These are phyloP conservation scores for Rosa multiflora DNA, from an alignment of 306 rosid genomes.

Conservation along the genomic window DNA sequence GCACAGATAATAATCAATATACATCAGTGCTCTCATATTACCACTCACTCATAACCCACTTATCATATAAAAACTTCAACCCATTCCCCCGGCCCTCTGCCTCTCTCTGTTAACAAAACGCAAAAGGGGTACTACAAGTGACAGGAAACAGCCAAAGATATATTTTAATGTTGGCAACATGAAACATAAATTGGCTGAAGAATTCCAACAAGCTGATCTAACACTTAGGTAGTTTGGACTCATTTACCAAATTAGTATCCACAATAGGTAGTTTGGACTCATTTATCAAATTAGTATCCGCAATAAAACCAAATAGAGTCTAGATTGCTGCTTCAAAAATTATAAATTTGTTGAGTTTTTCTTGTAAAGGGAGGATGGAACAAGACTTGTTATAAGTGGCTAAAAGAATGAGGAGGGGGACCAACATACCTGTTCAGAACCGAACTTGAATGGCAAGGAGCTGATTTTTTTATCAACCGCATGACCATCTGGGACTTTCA, in stretches of 20 bases:
- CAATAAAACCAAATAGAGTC: neutral
- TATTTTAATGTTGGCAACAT: neutral
- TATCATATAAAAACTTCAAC: neutral
- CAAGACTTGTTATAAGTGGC: neutral
- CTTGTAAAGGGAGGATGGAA: neutral
- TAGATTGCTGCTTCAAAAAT: neutral
- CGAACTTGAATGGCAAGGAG: conserved; percentile 25
- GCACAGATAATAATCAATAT: neutral
- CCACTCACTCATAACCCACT: neutral
- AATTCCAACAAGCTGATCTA: neutral
- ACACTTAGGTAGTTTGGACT: neutral
- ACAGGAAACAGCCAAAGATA: neutral
- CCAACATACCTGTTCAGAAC: conserved; percentile 47
- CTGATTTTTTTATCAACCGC: conserved; percentile 14
- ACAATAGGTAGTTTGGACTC: neutral
- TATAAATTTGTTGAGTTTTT: neutral
- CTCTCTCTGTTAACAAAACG: neutral
- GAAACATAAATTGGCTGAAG: neutral
- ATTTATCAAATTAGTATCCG: neutral
- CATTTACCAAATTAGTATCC: neutral
- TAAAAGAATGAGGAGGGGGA: neutral
- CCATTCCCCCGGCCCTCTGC: neutral
- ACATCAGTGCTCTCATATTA: neutral
- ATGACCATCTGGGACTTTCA: conserved; percentile 42
- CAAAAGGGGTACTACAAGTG: neutral